Evolutionary conservation across 2,329 filamentous ascomycete species (phyloP).

Genomic region (Cyanodermella asteris): DNA sequence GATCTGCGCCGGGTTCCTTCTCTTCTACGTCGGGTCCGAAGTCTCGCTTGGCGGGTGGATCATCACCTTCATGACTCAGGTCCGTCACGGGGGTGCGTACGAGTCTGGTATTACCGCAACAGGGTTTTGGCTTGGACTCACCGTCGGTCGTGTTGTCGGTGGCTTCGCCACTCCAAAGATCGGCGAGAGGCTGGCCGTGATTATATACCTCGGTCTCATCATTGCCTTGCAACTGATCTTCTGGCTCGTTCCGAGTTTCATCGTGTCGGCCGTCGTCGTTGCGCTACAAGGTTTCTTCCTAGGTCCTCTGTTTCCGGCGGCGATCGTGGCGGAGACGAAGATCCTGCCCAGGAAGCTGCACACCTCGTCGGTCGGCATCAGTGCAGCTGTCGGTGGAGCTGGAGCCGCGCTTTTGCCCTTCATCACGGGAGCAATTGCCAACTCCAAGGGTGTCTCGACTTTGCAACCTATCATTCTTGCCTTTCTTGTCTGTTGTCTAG

Average conservation of each 20-base stretch:
- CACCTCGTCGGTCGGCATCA: slow-evolving; percentile 62
- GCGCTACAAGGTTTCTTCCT: slow-evolving; percentile 57
- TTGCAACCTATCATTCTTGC: slow-evolving; percentile 37
- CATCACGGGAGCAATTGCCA: slow-evolving; percentile 24
- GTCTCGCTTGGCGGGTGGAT: slow-evolving; percentile 55
- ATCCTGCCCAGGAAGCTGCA: slow-evolving; percentile 52
- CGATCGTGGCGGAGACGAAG: slow-evolving; percentile 51
- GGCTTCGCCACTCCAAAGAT: slow-evolving; percentile 55
- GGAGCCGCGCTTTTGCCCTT: slow-evolving; percentile 40
- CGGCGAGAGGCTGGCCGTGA: slow-evolving; percentile 47
- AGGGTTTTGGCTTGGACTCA: slow-evolving; percentile 69
- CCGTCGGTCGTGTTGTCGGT: slow-evolving; percentile 47
- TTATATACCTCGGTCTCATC: slow-evolving; percentile 39
- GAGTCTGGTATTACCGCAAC: slow-evolving; percentile 54
- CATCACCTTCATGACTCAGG: slow-evolving; percentile 65
- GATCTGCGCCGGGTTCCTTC: slow-evolving; percentile 51
- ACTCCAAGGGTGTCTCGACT: slow-evolving; percentile 35
- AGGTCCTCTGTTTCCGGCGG: slow-evolving; percentile 57
- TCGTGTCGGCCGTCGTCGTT: slow-evolving; percentile 50
- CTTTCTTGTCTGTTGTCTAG: slow-evolving; percentile 27
- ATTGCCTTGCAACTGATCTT: slow-evolving; percentile 49
- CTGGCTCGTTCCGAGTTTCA: slow-evolving; percentile 61
- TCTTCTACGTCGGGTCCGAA: slow-evolving; percentile 61
- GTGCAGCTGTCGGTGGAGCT: slow-evolving; percentile 51
- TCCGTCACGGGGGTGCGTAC: slow-evolving; percentile 47